phyloP scores from a whole-genome alignment of 1,284 basidiomycete genomes.

The Peniophora sp. region DNA sequence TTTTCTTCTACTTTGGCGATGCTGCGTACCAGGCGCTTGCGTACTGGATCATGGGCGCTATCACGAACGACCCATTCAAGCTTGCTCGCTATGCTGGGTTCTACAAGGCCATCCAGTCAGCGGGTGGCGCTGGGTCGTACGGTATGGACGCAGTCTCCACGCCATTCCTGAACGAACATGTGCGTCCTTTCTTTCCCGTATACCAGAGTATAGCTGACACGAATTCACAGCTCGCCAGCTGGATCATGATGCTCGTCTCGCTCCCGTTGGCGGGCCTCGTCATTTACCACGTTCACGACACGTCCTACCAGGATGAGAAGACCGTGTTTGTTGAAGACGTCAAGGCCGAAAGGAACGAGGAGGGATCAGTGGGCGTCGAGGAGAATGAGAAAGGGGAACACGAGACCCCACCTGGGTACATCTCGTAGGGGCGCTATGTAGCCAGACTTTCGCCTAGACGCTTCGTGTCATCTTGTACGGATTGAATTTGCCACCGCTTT shows the following conservation, averaged over 20 bases:
- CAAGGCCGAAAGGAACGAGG: background rate
- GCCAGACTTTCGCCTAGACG: too few species aligned
- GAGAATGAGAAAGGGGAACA: background rate
- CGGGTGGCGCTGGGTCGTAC: slow-evolving; percentile 32
- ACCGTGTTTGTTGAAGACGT: slow-evolving; percentile 3
- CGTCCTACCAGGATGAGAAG: slow-evolving; percentile 29
- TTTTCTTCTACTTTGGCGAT: slow-evolving; percentile 33
- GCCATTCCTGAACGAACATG: slow-evolving; percentile 29
- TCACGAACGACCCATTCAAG: slow-evolving; percentile 34
- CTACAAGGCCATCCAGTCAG: slow-evolving; percentile 33
- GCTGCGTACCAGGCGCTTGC: slow-evolving; percentile 31
- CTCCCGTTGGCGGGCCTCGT: slow-evolving; percentile 29
- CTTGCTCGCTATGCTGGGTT: slow-evolving; percentile 33
- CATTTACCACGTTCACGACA: slow-evolving; percentile 29
- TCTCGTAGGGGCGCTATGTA: too few species aligned
- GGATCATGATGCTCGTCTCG: slow-evolving; percentile 27
- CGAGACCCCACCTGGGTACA: too few species aligned
- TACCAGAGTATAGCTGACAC: slow-evolving; percentile 1
- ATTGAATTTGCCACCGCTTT: too few species aligned
- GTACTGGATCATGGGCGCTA: slow-evolving; percentile 36
- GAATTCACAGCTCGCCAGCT: slow-evolving; percentile 22
- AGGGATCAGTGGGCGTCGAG: background rate
- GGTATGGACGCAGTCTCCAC: slow-evolving; percentile 39
- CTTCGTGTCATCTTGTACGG: too few species aligned
- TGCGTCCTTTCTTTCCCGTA: slow-evolving; percentile 1